These are phyloP conservation scores for Xylariomycetidae sp. DNA, from an alignment of 2,329 filamentous ascomycete species.

Conservation along the genomic window DNA sequence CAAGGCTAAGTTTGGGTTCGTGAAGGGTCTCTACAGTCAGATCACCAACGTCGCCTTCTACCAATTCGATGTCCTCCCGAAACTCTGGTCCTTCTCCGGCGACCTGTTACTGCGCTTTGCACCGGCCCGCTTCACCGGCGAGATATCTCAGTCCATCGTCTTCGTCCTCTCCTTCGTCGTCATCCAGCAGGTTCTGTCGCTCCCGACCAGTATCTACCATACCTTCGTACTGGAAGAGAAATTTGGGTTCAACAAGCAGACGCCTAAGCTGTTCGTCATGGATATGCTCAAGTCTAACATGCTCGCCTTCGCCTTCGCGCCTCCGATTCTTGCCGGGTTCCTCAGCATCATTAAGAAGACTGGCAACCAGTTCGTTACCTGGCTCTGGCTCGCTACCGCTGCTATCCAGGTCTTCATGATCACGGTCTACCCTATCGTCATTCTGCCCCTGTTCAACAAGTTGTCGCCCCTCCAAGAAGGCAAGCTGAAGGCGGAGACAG, in stretches of 20 bases:
- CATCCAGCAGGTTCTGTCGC: slow-evolving; percentile 69
- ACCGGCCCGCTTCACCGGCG: slow-evolving; percentile 74
- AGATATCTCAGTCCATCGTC: slow-evolving; percentile 88
- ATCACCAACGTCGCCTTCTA: slow-evolving; percentile 85
- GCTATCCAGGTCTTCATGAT: slow-evolving; percentile 90
- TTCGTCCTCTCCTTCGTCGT: slow-evolving; percentile 86
- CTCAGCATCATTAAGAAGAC: slow-evolving; percentile 92
- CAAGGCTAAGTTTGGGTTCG: slow-evolving; percentile 83
- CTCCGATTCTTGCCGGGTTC: slow-evolving; percentile 87
- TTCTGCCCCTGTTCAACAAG: slow-evolving; percentile 97
- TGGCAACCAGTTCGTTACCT: slow-evolving; percentile 93
- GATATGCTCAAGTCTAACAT: slow-evolving; percentile 90
- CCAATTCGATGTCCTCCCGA: slow-evolving; percentile 83
- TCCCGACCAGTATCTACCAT: slow-evolving; percentile 84
- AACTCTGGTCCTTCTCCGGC: slow-evolving; percentile 81
- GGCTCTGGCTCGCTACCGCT: slow-evolving; percentile 90
- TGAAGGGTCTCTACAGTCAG: slow-evolving; percentile 77
- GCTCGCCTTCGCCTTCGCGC: slow-evolving; percentile 70
- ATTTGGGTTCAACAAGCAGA: slow-evolving; percentile 99
- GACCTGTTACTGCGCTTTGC: slow-evolving; percentile 66
- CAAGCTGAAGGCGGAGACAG: slow-evolving; percentile 79
- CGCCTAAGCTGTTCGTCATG: slow-evolving; percentile 75
- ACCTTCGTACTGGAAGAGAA: slow-evolving; percentile 95
- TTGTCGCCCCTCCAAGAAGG: slow-evolving; percentile 86
- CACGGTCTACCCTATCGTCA: slow-evolving; percentile 90